Base-by-base conservation (phyloP, 2,329 filamentous ascomycete species). In the Cadophora gregata region DNA sequence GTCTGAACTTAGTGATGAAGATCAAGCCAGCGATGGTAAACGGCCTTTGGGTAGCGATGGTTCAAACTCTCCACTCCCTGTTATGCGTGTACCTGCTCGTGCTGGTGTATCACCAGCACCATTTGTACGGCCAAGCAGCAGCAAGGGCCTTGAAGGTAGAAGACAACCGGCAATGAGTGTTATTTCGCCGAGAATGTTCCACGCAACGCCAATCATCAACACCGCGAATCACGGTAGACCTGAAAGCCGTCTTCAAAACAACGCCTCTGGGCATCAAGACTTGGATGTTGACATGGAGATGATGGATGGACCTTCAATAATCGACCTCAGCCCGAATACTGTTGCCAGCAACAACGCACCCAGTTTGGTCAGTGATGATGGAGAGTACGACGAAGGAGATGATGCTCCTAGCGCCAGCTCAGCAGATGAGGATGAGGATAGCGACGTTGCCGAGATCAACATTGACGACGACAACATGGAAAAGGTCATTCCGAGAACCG, bases 291-390 rank as follows among this genome's bases (percentile, higher is more conserved):
- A 79, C 29, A 76, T 78, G 51, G 74, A 83, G 47, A 82, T 79
- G 69, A 84, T 84, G 75, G 63, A 69, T 63, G 79, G 82, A 55
- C 84, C 87, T 64, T 82, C 88, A 75, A 86, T 88, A 63, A 82
- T 83, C 56, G 87, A 91, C 63, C 78, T 92, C 65, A 92, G 89
- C 73, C 90, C 90, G 5, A 88, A 88, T 73, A 90, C 89, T 0
- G 79, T 89, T 53, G 83, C 89, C 60, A 91, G 90, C 77, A 93
- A 93, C 78, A 91, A 92, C 71, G 90, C 91, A 9, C 91, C 91
- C 25, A 93, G 90, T 73, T 83, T 94, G 59, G 90, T 93, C 75
- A 93, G 90, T 78, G 91, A 94, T 78, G 90, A 93, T 75, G 90
- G 90, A 72, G 91, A 93, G 76, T 92, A 91, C 74, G 90, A 91